Evolutionary conservation across 257 asterid species (phyloP).

Genomic region (Fraxinus pennsylvanica): DNA sequence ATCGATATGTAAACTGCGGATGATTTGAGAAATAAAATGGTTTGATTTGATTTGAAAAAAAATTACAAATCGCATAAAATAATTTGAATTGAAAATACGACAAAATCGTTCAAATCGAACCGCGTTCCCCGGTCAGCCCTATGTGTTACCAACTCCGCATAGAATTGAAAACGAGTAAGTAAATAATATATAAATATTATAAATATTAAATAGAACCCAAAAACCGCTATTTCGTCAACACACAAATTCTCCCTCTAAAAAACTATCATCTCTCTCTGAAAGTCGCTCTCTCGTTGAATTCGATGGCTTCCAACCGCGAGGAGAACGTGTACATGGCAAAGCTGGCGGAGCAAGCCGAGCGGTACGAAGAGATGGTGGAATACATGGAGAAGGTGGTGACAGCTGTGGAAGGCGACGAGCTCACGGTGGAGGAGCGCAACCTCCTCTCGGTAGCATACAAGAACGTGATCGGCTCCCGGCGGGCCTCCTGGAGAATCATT

Average conservation of each 20-base stretch:
- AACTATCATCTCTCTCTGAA: not conserved
- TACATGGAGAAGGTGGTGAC: constrained; percentile 7
- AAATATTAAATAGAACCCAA: too few relatives aligned
- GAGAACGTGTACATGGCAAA: constrained; percentile 16
- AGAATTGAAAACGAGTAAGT: too few relatives aligned
- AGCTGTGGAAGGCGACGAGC: not conserved
- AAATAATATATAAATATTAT: too few relatives aligned
- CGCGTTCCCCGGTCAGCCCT: too few relatives aligned
- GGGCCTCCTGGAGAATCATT: constrained; percentile 10
- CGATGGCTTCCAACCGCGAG: constrained; percentile 9
- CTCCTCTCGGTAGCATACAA: constrained; percentile 15
- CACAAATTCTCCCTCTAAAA: not conserved
- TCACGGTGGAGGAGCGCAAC: constrained; percentile 4
- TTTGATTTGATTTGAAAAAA: too few relatives aligned
- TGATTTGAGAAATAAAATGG: too few relatives aligned
- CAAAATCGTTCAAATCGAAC: too few relatives aligned
- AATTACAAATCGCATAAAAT: too few relatives aligned
- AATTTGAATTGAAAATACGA: too few relatives aligned
- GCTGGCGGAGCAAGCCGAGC: constrained; percentile 17
- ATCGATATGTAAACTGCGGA: too few relatives aligned
- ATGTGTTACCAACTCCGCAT: too few relatives aligned
- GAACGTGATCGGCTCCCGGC: constrained; percentile 14
- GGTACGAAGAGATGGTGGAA: constrained; percentile 14
- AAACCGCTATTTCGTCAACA: not conserved
- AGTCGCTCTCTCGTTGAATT: not conserved